phyloP scores from a whole-genome alignment of 2,329 filamentous ascomycete species.

The Zasmidium citrigriseum region DNA sequence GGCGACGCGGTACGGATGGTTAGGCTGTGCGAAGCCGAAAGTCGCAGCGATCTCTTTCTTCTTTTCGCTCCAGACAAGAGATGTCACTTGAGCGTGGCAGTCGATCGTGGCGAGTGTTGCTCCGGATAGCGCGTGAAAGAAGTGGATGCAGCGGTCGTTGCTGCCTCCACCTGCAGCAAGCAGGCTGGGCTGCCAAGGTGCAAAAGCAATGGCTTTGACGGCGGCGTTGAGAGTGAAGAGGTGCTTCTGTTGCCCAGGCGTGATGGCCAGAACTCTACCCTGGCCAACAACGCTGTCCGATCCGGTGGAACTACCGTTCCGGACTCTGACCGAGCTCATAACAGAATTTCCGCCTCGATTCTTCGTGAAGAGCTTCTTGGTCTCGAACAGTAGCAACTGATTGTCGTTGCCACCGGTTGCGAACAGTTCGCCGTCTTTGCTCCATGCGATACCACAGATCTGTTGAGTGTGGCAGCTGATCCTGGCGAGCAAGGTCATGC shows the following conservation, averaged over 20 bases:
- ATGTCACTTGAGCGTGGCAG: conserved; percentile 90
- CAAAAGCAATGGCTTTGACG: conserved; percentile 95
- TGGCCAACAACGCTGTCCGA: conserved; percentile 27
- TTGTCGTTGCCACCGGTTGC: conserved; percentile 95
- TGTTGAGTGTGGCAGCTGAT: conserved; percentile 83
- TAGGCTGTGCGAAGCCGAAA: conserved; percentile 89
- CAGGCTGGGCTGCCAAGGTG: conserved; percentile 86
- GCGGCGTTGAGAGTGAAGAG: conserved; percentile 80
- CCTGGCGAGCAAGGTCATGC: conserved; percentile 74
- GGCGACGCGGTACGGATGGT: conserved; percentile 85
- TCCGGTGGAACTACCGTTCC: conserved; percentile 8
- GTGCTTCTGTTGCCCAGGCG: conserved; percentile 58
- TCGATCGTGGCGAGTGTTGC: conserved; percentile 85
- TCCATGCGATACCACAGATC: conserved; percentile 92
- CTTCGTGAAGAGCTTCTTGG: conserved; percentile 52
- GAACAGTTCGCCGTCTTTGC: conserved; percentile 71
- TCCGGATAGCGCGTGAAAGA: conserved; percentile 85
- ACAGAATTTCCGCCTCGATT: conserved; percentile 4
- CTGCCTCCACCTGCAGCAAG: conserved; percentile 90
- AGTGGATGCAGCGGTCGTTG: conserved; percentile 94
- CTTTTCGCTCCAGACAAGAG: conserved; percentile 74
- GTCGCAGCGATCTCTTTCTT: conserved; percentile 87
- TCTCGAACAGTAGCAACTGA: conserved; percentile 77
- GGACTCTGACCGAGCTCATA: conserved; percentile 17
- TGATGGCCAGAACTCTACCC: conserved; percentile 31